Percentiles rank a stretch among this genome's conserved stretches.
phyloP scores from a whole-genome alignment of 305 asterid species.

The Fraxinus albicans region DNA sequence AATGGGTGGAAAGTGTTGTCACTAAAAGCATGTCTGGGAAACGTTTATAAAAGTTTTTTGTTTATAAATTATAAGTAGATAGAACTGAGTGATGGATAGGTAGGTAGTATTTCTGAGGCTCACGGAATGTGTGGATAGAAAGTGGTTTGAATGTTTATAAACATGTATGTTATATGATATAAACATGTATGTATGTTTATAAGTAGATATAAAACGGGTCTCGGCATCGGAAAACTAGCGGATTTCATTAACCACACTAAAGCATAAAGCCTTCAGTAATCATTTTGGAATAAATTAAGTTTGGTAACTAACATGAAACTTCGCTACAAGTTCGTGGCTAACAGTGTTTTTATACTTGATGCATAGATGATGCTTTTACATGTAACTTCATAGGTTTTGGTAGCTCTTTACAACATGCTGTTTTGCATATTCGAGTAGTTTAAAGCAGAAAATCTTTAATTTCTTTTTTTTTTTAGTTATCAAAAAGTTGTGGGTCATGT shows the following conservation, averaged over 20 bases:
- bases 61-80: no score
- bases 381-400: neutral
- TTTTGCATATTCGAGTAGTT: neutral
- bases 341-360: neutral
- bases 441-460: neutral
- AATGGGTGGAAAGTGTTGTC: neutral
- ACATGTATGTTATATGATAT: no score
- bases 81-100: neutral
- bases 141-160: neutral
- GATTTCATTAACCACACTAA: neutral
- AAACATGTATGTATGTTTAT: neutral
- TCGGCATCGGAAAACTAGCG: neutral
- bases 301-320: neutral
- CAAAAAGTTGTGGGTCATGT: neutral
- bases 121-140: neutral
- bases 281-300: neutral
- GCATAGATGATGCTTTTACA: neutral
- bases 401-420: neutral
- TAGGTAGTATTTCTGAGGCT: neutral
- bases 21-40: no score
- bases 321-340: neutral
- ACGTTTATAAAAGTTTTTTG: no score
- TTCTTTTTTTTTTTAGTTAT: no score
- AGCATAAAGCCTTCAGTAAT: neutral
- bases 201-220: no score